A percentile compares a stretch with the other conserved stretches of the same genome.
Conservation (phyloP, 2,329 filamentous ascomycete species). For the Cordyceps tenuipes region DNA sequence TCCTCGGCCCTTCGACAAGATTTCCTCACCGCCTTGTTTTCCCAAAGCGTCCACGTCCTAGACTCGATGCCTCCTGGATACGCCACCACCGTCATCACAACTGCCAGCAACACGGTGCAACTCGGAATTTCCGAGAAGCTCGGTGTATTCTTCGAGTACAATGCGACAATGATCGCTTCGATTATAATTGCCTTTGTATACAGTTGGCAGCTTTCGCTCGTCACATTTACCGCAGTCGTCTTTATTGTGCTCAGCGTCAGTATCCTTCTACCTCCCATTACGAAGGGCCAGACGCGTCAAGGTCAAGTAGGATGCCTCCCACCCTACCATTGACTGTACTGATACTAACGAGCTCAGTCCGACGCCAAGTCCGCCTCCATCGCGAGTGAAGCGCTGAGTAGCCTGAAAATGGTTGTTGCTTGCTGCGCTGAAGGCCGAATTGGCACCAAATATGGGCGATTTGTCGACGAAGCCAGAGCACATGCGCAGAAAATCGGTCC, state of each 20-base stretch:
- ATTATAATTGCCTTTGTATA: constrained; percentile 48
- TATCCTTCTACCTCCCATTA: constrained; percentile 44
- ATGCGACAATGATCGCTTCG: constrained; percentile 42
- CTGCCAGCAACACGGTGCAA: constrained; percentile 55
- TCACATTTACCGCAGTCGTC: constrained; percentile 47
- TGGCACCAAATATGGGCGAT: constrained; percentile 41
- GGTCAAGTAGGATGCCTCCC: constrained; percentile 26
- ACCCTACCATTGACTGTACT: not conserved
- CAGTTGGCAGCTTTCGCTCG: constrained; percentile 52
- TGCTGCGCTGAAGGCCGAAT: constrained; percentile 53
- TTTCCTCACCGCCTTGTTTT: constrained; percentile 56
- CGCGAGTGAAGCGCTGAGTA: constrained; percentile 52
- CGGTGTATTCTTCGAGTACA: constrained; percentile 48
- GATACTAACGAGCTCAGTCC: not conserved
- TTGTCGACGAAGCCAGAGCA: constrained; percentile 44
- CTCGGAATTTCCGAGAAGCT: constrained; percentile 57
- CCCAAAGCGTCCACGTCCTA: constrained; percentile 58
- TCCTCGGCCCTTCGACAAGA: constrained; percentile 54
- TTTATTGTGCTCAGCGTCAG: constrained; percentile 45
- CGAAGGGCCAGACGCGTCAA: constrained; percentile 43
- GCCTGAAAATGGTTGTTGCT: constrained; percentile 53
- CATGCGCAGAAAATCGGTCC: constrained; percentile 42
- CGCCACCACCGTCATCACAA: constrained; percentile 55
- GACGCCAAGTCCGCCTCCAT: constrained; percentile 45
- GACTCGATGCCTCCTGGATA: constrained; percentile 56